Evolutionary conservation across 495 filamentous ascomycete genomes (phyloP), one percentile per base, ranked within the genome.

Genomic region (Lentithecium fluviatile): DNA sequence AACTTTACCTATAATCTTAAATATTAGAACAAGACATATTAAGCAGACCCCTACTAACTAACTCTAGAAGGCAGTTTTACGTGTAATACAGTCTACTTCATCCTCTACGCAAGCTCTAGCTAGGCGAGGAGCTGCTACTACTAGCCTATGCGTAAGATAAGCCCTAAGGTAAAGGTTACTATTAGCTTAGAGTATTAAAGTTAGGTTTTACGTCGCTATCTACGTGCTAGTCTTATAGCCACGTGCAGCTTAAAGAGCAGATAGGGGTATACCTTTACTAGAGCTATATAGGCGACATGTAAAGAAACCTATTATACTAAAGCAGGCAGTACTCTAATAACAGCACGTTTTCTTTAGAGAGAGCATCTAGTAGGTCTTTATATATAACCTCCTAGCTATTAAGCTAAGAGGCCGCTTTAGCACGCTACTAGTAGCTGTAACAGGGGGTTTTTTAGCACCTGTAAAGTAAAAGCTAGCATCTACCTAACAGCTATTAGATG

Each of bases 1-100:
- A 37, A 15, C 29, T 43, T 19, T 53, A 21, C 47, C 65, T 55
- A 50, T 67, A 55, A 45, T 54, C 56, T 58, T 26, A 23, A 0
- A 77, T 62, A 58, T 82, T 82, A 34, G 76, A 77, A 59, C 77
- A 82, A 10, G 6, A 5, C 13, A 57, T 24, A 52, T 82, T 78
- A 17, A 81, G 66, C 3, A 38, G 7, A 23, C 49, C 56, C 0
- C 73, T 66, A 7, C 53, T 58, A 17, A 78, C 69, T n/a, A 82
- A 60, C 2, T 77, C 76, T 7, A 75, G 69, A 24, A 82, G 71
- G 62, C 74, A 82, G 23, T 69, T 67, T 62, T 80, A 75, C 0
- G 77, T 80, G 52, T 75, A 82, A 54, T 79, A 79, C 47, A 63
- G 59, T 52, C 36, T 26, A n/a, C 49, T 32, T 42, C 23, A 12